Evolutionary conservation across 2,329 filamentous ascomycete genomes (phyloP).

Genomic region (Curvularia eragrostidis): DNA sequence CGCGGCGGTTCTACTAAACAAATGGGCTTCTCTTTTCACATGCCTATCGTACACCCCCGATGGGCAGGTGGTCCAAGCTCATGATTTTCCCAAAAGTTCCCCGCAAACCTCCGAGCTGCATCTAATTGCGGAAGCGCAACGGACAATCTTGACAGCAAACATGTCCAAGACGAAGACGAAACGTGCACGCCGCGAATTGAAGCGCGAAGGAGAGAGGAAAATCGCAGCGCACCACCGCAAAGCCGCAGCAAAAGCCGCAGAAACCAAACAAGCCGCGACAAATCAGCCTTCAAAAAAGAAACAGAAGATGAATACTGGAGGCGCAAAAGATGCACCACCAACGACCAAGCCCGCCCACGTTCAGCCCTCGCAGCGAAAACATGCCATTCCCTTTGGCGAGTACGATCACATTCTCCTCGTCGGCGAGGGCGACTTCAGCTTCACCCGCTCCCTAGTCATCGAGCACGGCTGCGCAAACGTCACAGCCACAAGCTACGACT

Average conservation of each 20-base stretch:
- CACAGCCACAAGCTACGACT: slow-evolving; percentile 73
- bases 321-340: slow-evolving; percentile 12
- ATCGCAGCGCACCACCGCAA: slow-evolving; percentile 36
- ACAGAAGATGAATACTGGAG: slow-evolving; percentile 18
- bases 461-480: slow-evolving; percentile 71
- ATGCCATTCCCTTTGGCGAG: slow-evolving; percentile 68
- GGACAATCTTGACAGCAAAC: slow-evolving; percentile 3
- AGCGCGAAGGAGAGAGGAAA: slow-evolving; percentile 42
- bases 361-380: slow-evolving; percentile 9
- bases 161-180: slow-evolving; percentile 49
- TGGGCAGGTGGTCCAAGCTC: slow-evolving; percentile 31
- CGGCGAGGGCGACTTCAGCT: slow-evolving; percentile 82
- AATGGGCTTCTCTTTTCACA: slow-evolving; percentile 13
- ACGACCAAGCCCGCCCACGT: slow-evolving; percentile 18
- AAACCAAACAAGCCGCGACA: slow-evolving; percentile 14
- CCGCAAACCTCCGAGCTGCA: slow-evolving; percentile 29
- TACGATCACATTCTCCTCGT: slow-evolving; percentile 75
- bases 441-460: slow-evolving; percentile 69
- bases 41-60: slow-evolving; percentile 14
- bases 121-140: slow-evolving; percentile 7
- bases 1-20: neutral
- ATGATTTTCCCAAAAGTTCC: slow-evolving; percentile 26
- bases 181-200: slow-evolving; percentile 42
- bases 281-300: slow-evolving; percentile 24
- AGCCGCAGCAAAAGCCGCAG: slow-evolving; percentile 29